Conservation (phyloP, 2,329 filamentous ascomycete genomes). For the Basipetospora sp. region DNA sequence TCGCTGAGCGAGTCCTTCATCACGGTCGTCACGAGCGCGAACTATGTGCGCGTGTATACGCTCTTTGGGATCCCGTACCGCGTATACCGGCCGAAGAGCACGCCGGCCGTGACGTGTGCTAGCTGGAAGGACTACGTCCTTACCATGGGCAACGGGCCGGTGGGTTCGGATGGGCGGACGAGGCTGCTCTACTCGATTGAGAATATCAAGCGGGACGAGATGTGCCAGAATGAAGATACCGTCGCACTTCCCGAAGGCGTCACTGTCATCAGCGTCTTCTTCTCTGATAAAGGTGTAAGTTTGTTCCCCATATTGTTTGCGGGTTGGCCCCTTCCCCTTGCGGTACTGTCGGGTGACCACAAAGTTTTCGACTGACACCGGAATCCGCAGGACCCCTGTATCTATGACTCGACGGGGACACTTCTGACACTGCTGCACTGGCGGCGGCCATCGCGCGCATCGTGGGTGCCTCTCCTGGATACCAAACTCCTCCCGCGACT, state of each 20-base stretch:
- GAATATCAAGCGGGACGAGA: conserved; percentile 82
- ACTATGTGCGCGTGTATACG: conserved; percentile 86
- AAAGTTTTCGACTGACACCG: no score
- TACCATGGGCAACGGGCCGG: conserved; percentile 82
- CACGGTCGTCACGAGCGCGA: conserved; percentile 70
- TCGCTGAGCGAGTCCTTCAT: conserved; percentile 84
- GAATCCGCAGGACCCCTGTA: conserved; percentile 61
- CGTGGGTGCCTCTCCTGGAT: conserved; percentile 85
- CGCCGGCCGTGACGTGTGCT: conserved; percentile 78
- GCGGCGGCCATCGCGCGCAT: conserved; percentile 70
- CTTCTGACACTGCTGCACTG: conserved; percentile 80
- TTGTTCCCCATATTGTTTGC: neutral
- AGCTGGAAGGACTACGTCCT: conserved; percentile 95
- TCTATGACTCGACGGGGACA: conserved; percentile 86
- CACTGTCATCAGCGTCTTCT: conserved; percentile 71
- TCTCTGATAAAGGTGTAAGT: conserved; percentile 74
- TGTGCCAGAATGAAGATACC: conserved; percentile 87
- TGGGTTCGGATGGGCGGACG: conserved; percentile 62
- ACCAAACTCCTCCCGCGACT: conserved; percentile 72
- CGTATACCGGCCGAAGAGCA: conserved; percentile 82
- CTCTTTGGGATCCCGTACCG: conserved; percentile 80
- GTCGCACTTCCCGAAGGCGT: conserved; percentile 66
- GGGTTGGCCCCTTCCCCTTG: no score
- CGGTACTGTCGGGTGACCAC: no score
- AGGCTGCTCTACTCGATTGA: conserved; percentile 82